These are phyloP conservation scores for Centrapalus pauciflorus DNA, from an alignment of 129 eudicot species.

Conservation along the genomic window DNA sequence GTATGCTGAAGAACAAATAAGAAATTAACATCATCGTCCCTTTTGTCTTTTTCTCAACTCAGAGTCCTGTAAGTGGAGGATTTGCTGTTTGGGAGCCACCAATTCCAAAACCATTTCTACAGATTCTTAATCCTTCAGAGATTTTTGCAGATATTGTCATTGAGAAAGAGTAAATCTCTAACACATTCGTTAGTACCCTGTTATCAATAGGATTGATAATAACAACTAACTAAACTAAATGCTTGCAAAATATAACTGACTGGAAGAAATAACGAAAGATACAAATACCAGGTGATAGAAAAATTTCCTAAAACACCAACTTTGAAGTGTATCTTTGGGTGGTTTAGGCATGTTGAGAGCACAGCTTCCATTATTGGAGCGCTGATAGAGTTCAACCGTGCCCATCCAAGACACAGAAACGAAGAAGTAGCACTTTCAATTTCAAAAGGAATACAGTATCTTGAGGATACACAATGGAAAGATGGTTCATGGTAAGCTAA, in stretches of 20 bases:
- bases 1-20: neutral
- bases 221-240: neutral
- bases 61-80: constrained; percentile 61
- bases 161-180: constrained; percentile 52
- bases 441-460: constrained; percentile 35
- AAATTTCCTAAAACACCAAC: neutral
- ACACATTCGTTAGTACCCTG: neutral
- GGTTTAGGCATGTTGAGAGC: constrained; percentile 55
- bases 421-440: constrained; percentile 40
- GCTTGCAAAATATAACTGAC: neutral
- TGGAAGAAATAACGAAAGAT: neutral
- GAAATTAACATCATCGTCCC: neutral
- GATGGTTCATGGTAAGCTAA: constrained; percentile 64
- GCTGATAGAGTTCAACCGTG: constrained; percentile 35
- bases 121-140: constrained; percentile 67
- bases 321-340: neutral
- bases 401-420: constrained; percentile 42
- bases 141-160: constrained; percentile 59
- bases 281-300: neutral
- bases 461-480: constrained; percentile 50
- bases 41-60: neutral
- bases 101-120: constrained; percentile 45
- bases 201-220: neutral
- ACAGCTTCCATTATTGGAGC: constrained; percentile 47
- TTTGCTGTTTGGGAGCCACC: constrained; percentile 72